Evolutionary conservation across 345 rosid genomes (phyloP).

Genomic region (Cochlearia excelsa): DNA sequence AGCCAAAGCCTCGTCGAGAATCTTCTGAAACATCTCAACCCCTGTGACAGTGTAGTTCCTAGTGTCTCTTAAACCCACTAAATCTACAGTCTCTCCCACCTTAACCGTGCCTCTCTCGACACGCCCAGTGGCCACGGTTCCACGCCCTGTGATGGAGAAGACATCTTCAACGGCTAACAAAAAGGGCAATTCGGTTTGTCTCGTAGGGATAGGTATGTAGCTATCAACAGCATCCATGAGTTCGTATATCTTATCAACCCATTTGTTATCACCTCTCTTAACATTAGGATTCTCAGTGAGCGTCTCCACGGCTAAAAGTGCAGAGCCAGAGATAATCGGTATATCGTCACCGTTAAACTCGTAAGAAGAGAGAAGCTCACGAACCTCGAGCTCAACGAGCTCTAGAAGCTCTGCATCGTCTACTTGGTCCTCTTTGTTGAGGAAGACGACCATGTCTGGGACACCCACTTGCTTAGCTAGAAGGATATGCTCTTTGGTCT

Average conservation of each 20-base stretch:
- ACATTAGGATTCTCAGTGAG: conserved; percentile 62
- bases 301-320: conserved; percentile 76
- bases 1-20: conserved; percentile 81
- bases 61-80: conserved; percentile 83
- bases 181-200: conserved; percentile 84
- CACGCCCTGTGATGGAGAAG: conserved; percentile 87
- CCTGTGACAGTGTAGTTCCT: conserved; percentile 73
- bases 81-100: conserved; percentile 74
- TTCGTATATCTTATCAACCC: conserved; percentile 92
- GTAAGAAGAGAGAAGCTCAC: conserved; percentile 75
- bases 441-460: conserved; percentile 82
- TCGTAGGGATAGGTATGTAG: conserved; percentile 75
- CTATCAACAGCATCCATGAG: conserved; percentile 87
- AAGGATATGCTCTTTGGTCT: conserved; percentile 84
- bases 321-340: conserved; percentile 82
- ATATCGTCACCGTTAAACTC: conserved; percentile 87
- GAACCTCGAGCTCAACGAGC: conserved; percentile 95
- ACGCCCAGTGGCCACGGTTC: conserved; percentile 88
- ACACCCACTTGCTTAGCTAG: conserved; percentile 91
- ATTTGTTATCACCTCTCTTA: conserved; percentile 71
- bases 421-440: conserved; percentile 89
- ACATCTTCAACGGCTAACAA: conserved; percentile 88
- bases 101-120: conserved; percentile 78
- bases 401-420: conserved; percentile 85
- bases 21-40: conserved; percentile 90